These are phyloP conservation scores for Xylariaceae sp. DNA, from an alignment of 2,329 filamentous ascomycete species.

Conservation along the genomic window DNA sequence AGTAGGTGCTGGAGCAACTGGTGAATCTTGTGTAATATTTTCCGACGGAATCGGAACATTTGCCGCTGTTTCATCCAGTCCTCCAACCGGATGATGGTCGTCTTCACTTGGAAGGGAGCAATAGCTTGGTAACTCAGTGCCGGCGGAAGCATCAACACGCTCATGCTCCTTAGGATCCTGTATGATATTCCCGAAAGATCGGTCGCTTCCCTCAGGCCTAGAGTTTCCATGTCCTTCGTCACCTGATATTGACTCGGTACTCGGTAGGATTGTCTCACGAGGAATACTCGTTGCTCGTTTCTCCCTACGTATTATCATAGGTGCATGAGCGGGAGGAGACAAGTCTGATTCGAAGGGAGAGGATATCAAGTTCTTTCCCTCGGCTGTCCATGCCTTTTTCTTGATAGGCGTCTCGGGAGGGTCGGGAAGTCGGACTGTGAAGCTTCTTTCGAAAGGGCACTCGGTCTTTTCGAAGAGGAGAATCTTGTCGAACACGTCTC, in stretches of 20 bases:
- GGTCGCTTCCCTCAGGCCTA: neutral
- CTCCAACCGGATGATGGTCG: neutral
- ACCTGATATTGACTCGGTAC: neutral
- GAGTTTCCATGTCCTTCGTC: neutral
- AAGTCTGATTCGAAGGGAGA: conserved; percentile 45
- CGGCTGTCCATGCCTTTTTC: conserved; percentile 73
- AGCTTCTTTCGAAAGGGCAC: conserved; percentile 82
- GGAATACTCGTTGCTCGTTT: conserved; percentile 27
- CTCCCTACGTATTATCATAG: conserved; percentile 32
- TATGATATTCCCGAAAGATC: neutral
- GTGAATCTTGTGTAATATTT: neutral
- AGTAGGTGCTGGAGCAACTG: neutral
- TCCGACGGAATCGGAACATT: neutral
- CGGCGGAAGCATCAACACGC: neutral
- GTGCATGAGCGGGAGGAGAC: conserved; percentile 32
- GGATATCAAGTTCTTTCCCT: conserved; percentile 47
- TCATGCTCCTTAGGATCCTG: neutral
- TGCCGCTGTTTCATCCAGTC: neutral
- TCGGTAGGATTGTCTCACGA: conserved; percentile 13
- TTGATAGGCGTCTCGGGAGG: conserved; percentile 68
- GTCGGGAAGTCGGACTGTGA: conserved; percentile 76
- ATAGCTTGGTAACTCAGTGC: neutral
- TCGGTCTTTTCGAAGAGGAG: conserved; percentile 86
- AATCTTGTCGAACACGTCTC: conserved; percentile 72
- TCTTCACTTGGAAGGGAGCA: neutral